Base-by-base conservation (phyloP, 2,329 filamentous ascomycete genomes). In the Nemania bipapillata region DNA sequence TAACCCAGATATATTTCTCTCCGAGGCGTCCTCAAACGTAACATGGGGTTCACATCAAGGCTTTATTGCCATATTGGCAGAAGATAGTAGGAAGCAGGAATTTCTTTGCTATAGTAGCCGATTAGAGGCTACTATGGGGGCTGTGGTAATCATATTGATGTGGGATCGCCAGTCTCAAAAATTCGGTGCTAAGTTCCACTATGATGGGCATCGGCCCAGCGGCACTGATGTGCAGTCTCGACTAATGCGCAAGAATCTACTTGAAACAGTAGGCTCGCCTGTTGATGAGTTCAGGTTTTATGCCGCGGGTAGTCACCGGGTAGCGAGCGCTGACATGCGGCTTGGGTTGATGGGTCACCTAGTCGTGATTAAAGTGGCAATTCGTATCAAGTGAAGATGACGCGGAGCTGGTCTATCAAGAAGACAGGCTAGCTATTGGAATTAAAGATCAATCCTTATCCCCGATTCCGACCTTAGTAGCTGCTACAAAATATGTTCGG, bases 321-420 rank as follows among this genome's bases (percentile, higher is more conserved):
- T 50, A 22, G 49, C 40, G 12, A 60, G 56, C 22, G 52, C 57
- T 17, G 57, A 69, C 24, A 58, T 66, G 66, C 12, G 24, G 37
- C 57, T 66, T 22, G 66, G n/a, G 12, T 52, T 69, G 57, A 54
- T 45, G 28, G 35, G 20, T 30, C 56, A 56, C 12, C 11, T 52
- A 22, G 50, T 64, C 15, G 59, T 61, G 15, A 68, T 68, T 22
- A 68, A 60, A 64, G 59, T 55, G 24, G 37, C 12, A 20, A 60
- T 70, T 35, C 54, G 37, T 54, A 59, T 65, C 60, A 47, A 60
- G 28, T 42, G 30, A 60, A 22, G 11, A 45, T 50, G 1, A 24
- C 35, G 5, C 26, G 32, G 37, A 35, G 4, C 15, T 12, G 2
- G 26, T 26, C 24, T 54, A 40, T 32, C 26, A 24, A 20, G n/a